Conservation (phyloP, 2,329 filamentous ascomycete species). For the Trichophyton mentagrophytes region DNA sequence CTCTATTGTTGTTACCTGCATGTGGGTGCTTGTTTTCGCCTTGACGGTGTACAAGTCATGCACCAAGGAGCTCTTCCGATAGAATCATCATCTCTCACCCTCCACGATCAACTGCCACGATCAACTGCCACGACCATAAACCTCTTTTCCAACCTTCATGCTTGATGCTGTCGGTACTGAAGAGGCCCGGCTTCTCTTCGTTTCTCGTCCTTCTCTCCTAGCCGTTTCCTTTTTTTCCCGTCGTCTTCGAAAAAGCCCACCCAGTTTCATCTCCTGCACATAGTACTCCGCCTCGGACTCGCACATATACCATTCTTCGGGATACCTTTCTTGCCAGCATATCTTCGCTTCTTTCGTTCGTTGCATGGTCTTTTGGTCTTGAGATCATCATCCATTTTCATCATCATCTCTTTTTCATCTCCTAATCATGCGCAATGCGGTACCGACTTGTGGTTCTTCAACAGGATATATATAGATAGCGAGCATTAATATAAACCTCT, state of each 20-base stretch:
- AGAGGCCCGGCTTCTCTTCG: background rate
- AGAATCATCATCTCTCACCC: background rate
- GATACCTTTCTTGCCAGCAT: background rate
- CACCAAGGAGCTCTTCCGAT: slow-evolving; percentile 11
- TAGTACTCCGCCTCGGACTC: background rate
- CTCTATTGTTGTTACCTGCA: slow-evolving; percentile 8
- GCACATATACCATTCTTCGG: background rate
- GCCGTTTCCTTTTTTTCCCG: background rate
- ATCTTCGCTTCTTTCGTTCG: background rate
- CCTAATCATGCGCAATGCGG: background rate
- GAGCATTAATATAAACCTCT: background rate
- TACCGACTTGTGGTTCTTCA: background rate
- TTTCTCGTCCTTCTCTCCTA: background rate
- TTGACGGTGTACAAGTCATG: slow-evolving; percentile 11
- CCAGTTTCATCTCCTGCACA: slow-evolving; percentile 1
- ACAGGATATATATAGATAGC: slow-evolving; percentile 2
- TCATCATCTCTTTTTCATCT: background rate
- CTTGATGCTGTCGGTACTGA: background rate
- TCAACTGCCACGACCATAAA: background rate
- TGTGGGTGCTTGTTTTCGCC: slow-evolving; percentile 12
- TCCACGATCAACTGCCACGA: background rate
- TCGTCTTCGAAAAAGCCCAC: background rate
- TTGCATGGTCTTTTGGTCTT: background rate
- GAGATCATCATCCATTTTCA: background rate
- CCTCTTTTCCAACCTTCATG: background rate